Conservation (phyloP, 2,329 filamentous ascomycete species). For the Hortaea sp. region DNA sequence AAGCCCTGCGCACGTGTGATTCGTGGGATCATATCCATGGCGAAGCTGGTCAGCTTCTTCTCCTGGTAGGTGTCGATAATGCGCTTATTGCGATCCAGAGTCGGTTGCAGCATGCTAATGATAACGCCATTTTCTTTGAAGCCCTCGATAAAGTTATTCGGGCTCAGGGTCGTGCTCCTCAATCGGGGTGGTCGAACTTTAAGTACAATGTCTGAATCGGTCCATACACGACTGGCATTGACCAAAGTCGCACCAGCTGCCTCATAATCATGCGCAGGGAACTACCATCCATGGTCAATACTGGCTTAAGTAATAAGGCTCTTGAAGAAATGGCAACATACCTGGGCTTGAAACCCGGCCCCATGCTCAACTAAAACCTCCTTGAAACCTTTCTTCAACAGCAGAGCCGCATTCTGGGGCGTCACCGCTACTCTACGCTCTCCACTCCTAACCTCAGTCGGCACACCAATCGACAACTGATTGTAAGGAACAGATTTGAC, state of each 20-base stretch:
- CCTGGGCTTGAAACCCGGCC: constrained; percentile 68
- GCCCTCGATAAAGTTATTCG: constrained; percentile 54
- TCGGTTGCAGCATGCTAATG: constrained; percentile 73
- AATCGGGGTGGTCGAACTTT: constrained; percentile 69
- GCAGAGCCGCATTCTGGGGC: constrained; percentile 68
- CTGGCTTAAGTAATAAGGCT: neutral
- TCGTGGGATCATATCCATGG: constrained; percentile 87
- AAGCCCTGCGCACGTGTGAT: constrained; percentile 85
- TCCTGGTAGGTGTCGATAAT: constrained; percentile 63
- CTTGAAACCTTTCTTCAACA: constrained; percentile 77
- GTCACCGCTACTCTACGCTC: constrained; percentile 80
- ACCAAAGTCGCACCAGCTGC: constrained; percentile 69
- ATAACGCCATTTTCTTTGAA: constrained; percentile 62
- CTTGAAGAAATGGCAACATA: constrained; percentile 57
- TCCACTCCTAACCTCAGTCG: constrained; percentile 64
- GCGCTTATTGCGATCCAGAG: constrained; percentile 57
- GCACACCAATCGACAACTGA: constrained; percentile 66
- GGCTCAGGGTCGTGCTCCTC: constrained; percentile 32
- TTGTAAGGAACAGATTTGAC: constrained; percentile 48
- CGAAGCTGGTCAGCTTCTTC: constrained; percentile 65
- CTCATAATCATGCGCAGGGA: constrained; percentile 66
- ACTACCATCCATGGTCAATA: constrained; percentile 22
- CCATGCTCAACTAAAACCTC: constrained; percentile 70
- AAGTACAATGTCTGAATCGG: constrained; percentile 65
- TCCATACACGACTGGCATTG: constrained; percentile 60